These are phyloP conservation scores for Exophiala aquamarina DNA, from an alignment of 2,329 filamentous ascomycete genomes.

Conservation along the genomic window DNA sequence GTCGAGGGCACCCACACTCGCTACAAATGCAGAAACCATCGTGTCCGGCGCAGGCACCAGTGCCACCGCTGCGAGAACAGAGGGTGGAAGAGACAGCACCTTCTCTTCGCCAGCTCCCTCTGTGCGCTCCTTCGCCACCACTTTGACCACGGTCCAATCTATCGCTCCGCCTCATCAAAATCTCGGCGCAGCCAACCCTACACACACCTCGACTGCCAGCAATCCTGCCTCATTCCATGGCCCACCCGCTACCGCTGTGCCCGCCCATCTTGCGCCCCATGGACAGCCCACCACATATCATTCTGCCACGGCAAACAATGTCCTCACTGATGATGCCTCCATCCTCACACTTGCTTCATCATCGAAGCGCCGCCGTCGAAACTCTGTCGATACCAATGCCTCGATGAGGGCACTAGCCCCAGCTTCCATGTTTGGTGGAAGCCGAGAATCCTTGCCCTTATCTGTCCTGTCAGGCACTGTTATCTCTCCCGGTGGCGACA, in stretches of 20 bases:
- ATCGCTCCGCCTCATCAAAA: conserved; percentile 52
- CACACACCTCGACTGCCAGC: conserved; percentile 31
- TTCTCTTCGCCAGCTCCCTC: conserved; percentile 66
- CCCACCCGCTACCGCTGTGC: conserved; percentile 61
- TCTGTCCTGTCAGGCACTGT: conserved; percentile 60
- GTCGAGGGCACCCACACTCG: conserved; percentile 75
- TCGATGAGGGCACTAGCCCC: conserved; percentile 64
- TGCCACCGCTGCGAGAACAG: conserved; percentile 62
- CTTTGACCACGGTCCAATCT: conserved; percentile 66
- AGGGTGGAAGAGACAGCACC: conserved; percentile 67
- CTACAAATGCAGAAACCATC: conserved; percentile 77
- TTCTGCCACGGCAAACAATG: conserved; percentile 61
- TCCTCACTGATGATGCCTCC: conserved; percentile 65
- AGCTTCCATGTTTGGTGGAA: conserved; percentile 63
- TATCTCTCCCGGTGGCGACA: conserved; percentile 44
- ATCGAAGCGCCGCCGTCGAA: conserved; percentile 61
- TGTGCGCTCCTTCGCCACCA: conserved; percentile 65
- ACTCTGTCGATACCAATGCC: conserved; percentile 66
- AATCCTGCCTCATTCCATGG: conserved; percentile 54
- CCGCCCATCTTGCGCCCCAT: conserved; percentile 56
- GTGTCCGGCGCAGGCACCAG: conserved; percentile 79
- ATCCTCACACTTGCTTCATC: conserved; percentile 66
- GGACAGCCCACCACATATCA: conserved; percentile 58
- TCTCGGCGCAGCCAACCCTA: conserved; percentile 36
- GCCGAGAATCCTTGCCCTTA: conserved; percentile 62